Conservation (phyloP, 225 moss, liverwort and hornwort genomes). For the Bryum argenteum region DNA sequence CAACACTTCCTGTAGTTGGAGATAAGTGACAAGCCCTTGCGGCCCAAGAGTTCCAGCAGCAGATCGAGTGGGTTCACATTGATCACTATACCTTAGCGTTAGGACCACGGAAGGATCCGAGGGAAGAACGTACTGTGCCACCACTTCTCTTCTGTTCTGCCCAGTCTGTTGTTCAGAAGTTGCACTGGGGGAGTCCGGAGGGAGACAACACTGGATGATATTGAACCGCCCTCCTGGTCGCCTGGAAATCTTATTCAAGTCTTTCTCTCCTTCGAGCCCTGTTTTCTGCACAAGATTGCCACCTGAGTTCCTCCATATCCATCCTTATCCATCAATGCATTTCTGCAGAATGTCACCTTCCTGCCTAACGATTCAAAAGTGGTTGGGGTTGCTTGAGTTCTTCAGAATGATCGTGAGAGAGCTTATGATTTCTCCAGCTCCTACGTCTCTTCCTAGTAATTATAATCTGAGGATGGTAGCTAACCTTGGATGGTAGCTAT, state of each 20-base stretch:
- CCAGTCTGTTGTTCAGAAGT: slow-evolving; percentile 24
- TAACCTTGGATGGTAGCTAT: slow-evolving; percentile 41
- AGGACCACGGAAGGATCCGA: slow-evolving; percentile 34
- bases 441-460: neutral
- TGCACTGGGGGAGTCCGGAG: slow-evolving; percentile 12
- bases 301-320: slow-evolving; percentile 34
- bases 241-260: slow-evolving; percentile 64
- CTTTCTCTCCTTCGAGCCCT: slow-evolving; percentile 50
- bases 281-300: slow-evolving; percentile 47
- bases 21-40: neutral
- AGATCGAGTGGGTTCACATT: neutral
- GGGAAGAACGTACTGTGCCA: slow-evolving; percentile 56
- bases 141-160: slow-evolving; percentile 35
- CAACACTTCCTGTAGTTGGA: neutral
- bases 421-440: neutral
- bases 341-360: neutral
- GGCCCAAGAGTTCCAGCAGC: slow-evolving; percentile 6
- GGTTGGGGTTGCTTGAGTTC: neutral
- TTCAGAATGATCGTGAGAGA: neutral
- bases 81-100: slow-evolving; percentile 40
- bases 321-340: neutral
- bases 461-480: neutral
- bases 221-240: slow-evolving; percentile 82
- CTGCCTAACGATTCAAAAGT: slow-evolving; percentile 3
- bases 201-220: slow-evolving; percentile 56